Conservation (phyloP, 2,329 filamentous ascomycete species). For the Alternaria conjuncta region DNA sequence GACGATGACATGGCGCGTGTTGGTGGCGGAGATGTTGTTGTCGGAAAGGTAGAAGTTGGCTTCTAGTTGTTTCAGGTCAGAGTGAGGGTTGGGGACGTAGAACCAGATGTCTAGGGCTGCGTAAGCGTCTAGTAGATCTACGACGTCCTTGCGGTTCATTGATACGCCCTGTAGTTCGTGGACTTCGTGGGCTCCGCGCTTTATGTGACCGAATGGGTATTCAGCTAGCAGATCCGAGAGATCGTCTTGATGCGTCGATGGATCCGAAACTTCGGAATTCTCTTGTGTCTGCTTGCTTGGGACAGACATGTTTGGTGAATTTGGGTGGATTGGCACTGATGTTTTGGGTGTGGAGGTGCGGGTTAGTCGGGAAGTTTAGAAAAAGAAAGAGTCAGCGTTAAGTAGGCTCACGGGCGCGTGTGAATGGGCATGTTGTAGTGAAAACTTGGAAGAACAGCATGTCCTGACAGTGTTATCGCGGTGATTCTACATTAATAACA, state of each 20-base stretch:
- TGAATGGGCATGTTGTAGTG: not conserved
- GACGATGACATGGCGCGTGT: not conserved
- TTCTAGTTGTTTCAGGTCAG: not conserved
- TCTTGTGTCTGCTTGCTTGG: not conserved
- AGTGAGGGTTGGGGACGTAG: not conserved
- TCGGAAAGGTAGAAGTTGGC: not conserved
- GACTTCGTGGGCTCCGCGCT: not conserved
- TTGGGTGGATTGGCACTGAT: not conserved
- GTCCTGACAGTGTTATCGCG: too few species aligned
- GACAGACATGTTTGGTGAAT: not conserved
- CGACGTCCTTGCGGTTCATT: not conserved
- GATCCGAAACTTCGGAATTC: not conserved
- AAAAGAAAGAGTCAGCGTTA: not conserved
- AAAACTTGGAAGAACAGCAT: too few species aligned
- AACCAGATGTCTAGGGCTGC: not conserved
- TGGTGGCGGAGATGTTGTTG: not conserved
- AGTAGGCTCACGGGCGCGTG: not conserved
- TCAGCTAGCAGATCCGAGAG: not conserved
- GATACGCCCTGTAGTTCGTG: not conserved
- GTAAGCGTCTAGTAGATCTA: not conserved
- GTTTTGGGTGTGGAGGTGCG: not conserved
- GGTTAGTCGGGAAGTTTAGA: not conserved
- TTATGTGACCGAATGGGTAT: not conserved
- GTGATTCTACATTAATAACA: too few species aligned
- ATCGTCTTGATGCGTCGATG: not conserved